Evolutionary conservation across 2,329 filamentous ascomycete genomes (phyloP).

Genomic region (Penicillium crustosum): DNA sequence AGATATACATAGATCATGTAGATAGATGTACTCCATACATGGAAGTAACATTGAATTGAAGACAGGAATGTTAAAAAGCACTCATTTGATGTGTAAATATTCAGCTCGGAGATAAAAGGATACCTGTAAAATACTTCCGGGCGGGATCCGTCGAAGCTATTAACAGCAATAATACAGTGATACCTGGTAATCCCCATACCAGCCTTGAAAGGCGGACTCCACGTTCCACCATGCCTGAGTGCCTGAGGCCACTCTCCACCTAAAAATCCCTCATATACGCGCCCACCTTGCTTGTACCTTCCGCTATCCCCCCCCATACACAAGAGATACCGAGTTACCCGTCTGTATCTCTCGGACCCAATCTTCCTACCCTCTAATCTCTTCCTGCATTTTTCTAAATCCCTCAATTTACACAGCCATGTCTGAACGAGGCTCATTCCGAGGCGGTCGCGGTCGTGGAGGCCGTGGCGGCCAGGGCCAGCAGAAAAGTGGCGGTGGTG

Average conservation of each 20-base stretch:
- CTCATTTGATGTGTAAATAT: neutral
- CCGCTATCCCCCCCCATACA: constrained; percentile 11
- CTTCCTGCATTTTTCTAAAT: constrained; percentile 33
- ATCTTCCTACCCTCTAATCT: constrained; percentile 7
- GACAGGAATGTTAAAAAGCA: neutral
- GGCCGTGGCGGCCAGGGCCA: constrained; percentile 31
- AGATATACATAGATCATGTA: neutral
- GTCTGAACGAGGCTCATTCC: constrained; percentile 28
- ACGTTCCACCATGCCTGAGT: neutral
- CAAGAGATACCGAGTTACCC: neutral
- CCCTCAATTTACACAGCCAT: constrained; percentile 56
- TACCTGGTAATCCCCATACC: constrained; percentile 9
- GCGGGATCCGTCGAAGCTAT: constrained; percentile 2
- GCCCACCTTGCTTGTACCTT: constrained; percentile 12
- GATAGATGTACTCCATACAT: neutral
- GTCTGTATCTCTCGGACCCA: neutral
- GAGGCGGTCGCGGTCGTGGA: constrained; percentile 21
- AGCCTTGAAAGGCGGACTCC: neutral
- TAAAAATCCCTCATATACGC: constrained; percentile 28
- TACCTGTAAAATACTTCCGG: constrained; percentile 6
- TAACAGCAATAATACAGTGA: neutral
- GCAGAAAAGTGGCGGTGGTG: constrained; percentile 51
- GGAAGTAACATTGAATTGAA: neutral
- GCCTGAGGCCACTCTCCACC: constrained; percentile 1
- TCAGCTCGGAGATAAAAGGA: neutral